phyloP scores from a whole-genome alignment of 257 asterid species.

The Solanum paucissectum region DNA sequence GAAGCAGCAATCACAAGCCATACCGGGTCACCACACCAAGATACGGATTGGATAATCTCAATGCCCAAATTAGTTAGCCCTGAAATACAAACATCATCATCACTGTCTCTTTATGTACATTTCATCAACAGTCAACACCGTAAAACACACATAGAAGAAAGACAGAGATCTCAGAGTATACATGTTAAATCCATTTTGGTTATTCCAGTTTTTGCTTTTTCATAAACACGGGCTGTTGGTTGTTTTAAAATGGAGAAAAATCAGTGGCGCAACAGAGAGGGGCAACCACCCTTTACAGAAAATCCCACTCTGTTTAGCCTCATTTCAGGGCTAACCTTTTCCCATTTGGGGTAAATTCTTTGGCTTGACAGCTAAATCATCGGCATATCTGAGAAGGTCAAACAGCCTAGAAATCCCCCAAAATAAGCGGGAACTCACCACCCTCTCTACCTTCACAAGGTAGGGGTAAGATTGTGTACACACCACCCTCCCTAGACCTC shows the following conservation, averaged over 20 bases:
- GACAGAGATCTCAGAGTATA: not conserved
- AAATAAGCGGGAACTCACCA: not conserved
- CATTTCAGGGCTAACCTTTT: not conserved
- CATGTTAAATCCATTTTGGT: not conserved
- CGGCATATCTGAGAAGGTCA: not conserved
- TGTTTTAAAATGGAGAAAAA: not conserved
- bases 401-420: not conserved
- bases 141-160: not conserved
- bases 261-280: conserved; percentile 15
- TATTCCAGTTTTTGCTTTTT: not conserved
- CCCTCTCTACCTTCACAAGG: not conserved
- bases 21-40: not conserved
- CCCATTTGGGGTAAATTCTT: not conserved
- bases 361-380: not conserved
- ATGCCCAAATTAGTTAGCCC: not conserved
- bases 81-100: not conserved
- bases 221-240: conserved; percentile 9
- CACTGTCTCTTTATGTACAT: not conserved
- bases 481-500: not conserved
- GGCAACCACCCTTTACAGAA: conserved; percentile 12
- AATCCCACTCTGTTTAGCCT: conserved; percentile 1
- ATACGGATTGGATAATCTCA: not conserved
- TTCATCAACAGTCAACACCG: not conserved
- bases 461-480: not conserved
- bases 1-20: not conserved